phyloP scores from a whole-genome alignment of 31 red algal genomes.

The Porphyra umbilicalis region DNA sequence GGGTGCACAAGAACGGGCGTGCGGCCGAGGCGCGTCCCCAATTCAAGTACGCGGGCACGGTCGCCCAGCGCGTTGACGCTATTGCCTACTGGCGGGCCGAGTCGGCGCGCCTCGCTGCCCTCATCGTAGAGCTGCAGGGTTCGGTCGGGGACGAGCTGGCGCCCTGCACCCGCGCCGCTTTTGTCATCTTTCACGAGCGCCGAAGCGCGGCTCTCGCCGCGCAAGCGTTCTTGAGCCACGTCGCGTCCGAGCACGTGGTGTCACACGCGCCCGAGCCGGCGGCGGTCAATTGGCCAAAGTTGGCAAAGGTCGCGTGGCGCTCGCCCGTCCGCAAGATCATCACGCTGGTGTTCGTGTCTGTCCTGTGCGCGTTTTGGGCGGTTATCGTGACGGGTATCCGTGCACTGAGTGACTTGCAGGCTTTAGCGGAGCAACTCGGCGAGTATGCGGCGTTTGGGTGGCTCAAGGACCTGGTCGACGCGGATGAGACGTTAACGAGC shows the following conservation, averaged over 20 bases:
- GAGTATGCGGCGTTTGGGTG: neutral
- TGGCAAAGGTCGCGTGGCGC: neutral
- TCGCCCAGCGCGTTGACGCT: neutral
- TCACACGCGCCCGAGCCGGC: neutral
- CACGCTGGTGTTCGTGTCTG: neutral
- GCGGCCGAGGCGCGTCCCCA: neutral
- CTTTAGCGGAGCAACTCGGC: neutral
- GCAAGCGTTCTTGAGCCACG: neutral
- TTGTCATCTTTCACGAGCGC: neutral
- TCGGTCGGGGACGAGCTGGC: neutral
- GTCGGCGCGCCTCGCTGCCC: neutral
- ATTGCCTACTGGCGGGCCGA: neutral
- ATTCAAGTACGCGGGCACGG: neutral
- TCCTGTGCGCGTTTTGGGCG: neutral
- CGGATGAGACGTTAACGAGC: neutral
- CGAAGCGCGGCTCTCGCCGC: neutral
- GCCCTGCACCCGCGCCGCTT: neutral
- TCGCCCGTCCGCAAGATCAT: neutral
- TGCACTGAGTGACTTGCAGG: neutral
- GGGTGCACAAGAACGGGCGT: neutral
- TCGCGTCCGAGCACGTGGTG: neutral
- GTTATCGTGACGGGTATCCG: neutral
- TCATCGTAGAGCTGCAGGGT: neutral
- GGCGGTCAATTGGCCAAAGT: neutral
- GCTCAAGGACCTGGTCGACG: neutral